Evolutionary conservation across 208 protist genomes (phyloP), one percentile per base, ranked within the genome.

Genomic region (Trypanosomatidae sp.): DNA sequence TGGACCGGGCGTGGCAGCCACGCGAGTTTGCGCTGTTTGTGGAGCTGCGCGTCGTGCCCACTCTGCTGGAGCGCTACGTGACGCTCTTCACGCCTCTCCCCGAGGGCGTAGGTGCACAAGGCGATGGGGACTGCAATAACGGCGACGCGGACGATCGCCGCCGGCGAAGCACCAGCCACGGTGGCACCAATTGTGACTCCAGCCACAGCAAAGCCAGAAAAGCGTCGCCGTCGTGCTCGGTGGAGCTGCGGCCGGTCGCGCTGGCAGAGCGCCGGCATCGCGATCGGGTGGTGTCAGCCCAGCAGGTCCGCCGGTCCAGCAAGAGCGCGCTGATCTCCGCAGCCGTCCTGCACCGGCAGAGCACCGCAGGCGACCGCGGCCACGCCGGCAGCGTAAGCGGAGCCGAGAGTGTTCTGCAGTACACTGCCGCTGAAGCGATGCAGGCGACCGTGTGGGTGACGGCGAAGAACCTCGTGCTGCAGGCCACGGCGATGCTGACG

Each of bases 11-110:
- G 1, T 95, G 91, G 91, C 56, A 67, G 28, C 83, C 91, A 9
- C 73, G 83, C 44, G 91, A 93, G 53, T 83, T 95, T 50, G 77
- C 80, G 43, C 83, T 88, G 46, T 76, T 95, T 25, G 69, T 83
- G 41, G 68, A 87, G 33, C 62, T 86, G 39, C 62, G 75, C 22
- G 77, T 86, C 0, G 74, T 84, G n/a, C 70, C 79, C 12, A 81
- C 82, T 12, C 68, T 95, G 33, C 83, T 95, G 72, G 44, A 59
- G 62, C 46, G 62, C 2, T 88, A 85, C 76, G 87, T 83, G 33
- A 87, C 82, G 52, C 82, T 95, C 53, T 95, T 95, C 68, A 19
- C 47, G 28, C 47, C 64, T n/a, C 3, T 22, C 25, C 15, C 10
- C 22, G 33, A 28, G 9, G 2, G 60, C 50, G 6, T 2, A 52